Evolutionary conservation across 805 yeast species (phyloP).

Genomic region (Saccharomyces jurei): DNA sequence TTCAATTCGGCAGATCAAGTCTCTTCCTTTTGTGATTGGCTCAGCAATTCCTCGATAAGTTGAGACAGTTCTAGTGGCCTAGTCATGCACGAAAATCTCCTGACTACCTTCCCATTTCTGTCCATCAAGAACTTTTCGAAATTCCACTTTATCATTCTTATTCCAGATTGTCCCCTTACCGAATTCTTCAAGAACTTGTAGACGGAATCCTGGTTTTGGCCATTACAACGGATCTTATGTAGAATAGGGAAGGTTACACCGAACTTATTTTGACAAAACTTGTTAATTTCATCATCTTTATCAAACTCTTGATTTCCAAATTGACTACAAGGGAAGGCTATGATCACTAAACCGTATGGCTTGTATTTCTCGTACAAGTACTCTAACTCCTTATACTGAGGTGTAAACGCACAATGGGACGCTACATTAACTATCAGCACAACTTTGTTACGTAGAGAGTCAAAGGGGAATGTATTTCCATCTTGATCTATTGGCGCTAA

Average conservation of each 20-base stretch:
- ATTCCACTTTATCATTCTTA: constrained; percentile 66
- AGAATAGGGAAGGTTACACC: constrained; percentile 86
- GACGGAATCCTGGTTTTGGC: constrained; percentile 68
- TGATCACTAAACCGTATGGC: constrained; percentile 50
- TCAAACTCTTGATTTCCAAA: constrained; percentile 74
- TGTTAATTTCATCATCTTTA: constrained; percentile 53
- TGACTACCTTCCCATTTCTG: constrained; percentile 44
- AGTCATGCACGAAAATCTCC: constrained; percentile 57
- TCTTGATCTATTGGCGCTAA: constrained; percentile 52
- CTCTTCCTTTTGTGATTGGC: neutral
- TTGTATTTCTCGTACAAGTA: constrained; percentile 53
- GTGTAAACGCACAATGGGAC: constrained; percentile 68
- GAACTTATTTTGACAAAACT: constrained; percentile 66
- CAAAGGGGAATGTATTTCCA: constrained; percentile 51
- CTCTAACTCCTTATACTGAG: constrained; percentile 67
- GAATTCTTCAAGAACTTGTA: constrained; percentile 63
- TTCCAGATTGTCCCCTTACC: constrained; percentile 52
- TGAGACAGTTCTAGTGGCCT: constrained; percentile 55
- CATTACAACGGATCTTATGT: constrained; percentile 82
- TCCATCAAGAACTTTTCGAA: constrained; percentile 60
- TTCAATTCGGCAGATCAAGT: neutral
- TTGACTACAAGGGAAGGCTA: constrained; percentile 87
- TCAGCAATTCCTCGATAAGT: constrained; percentile 50
- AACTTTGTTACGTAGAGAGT: constrained; percentile 61
- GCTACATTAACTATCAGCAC: constrained; percentile 81